Conservation (phyloP, 2,329 filamentous ascomycete species). For the Lomentospora prolificans region DNA sequence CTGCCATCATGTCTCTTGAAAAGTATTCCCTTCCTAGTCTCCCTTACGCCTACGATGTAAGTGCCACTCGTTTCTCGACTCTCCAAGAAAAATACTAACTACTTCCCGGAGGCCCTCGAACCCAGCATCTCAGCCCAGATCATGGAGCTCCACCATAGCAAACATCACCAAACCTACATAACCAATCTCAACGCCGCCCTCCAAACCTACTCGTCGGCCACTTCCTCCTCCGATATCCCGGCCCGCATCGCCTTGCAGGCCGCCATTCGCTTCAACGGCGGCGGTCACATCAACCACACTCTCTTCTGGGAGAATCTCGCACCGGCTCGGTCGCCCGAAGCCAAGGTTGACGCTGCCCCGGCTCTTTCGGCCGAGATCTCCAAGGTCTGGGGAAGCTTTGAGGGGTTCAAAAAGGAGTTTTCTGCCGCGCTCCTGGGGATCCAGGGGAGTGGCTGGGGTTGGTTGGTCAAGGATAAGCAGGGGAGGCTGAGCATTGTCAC, state of each 20-base stretch:
- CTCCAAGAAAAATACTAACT: no score
- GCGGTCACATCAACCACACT: constrained; percentile 86
- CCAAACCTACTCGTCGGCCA: constrained; percentile 46
- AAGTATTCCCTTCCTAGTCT: constrained; percentile 54
- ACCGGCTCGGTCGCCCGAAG: constrained; percentile 47
- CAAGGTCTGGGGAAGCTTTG: constrained; percentile 58
- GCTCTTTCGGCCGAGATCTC: constrained; percentile 51
- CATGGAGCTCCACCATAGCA: constrained; percentile 72
- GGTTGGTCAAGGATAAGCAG: constrained; percentile 60
- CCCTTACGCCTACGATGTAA: constrained; percentile 61
- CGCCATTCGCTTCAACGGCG: constrained; percentile 78
- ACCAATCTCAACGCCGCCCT: constrained; percentile 64
- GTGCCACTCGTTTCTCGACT: constrained; percentile 17
- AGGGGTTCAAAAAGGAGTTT: constrained; percentile 58
- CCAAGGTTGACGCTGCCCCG: constrained; percentile 46
- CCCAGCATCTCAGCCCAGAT: constrained; percentile 67
- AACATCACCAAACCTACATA: constrained; percentile 73
- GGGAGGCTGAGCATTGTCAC: constrained; percentile 60
- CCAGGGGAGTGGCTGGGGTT: constrained; percentile 82
- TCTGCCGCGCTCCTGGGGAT: constrained; percentile 55
- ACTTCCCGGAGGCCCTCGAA: constrained; percentile 60
- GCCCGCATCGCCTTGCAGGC: constrained; percentile 58
- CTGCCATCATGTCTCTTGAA: constrained; percentile 23
- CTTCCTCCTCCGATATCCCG: constrained; percentile 47
- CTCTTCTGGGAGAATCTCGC: constrained; percentile 84